A percentile compares a stretch with the other conserved stretches of the same genome.
phyloP scores from a whole-genome alignment of 2,329 filamentous ascomycete genomes.

The Shiraia bambusicola region DNA sequence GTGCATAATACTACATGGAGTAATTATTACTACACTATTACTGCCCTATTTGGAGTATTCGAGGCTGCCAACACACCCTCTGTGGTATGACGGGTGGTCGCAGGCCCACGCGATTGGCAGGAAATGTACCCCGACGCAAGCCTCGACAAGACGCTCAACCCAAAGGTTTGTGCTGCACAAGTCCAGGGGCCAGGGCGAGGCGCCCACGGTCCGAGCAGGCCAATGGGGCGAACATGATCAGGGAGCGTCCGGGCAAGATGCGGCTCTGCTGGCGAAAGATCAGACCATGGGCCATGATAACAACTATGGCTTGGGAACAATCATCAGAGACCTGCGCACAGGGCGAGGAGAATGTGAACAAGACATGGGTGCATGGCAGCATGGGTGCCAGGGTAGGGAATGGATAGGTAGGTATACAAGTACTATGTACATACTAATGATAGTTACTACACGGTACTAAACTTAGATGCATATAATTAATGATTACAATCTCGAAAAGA shows the following conservation, averaged over 20 bases:
- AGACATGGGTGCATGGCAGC: too few species aligned
- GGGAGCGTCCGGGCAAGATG: conserved; percentile 7
- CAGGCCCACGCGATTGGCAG: conserved; percentile 9
- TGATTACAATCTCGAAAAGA: conserved; percentile 1
- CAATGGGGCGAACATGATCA: conserved; percentile 4
- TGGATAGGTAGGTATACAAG: too few species aligned
- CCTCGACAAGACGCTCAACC: conserved; percentile 7
- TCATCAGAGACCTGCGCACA: neutral
- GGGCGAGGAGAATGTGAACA: conserved; percentile 6
- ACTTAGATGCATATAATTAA: too few species aligned
- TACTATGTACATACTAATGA: too few species aligned
- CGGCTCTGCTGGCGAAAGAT: conserved; percentile 21
- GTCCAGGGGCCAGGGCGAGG: conserved; percentile 1
- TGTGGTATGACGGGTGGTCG: conserved; percentile 3
- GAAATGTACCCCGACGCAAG: conserved; percentile 4
- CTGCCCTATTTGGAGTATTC: conserved; percentile 1
- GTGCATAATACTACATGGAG: too few species aligned
- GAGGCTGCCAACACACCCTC: conserved; percentile 12
- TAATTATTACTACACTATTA: too few species aligned
- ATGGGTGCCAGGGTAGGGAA: neutral
- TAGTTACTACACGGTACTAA: too few species aligned
- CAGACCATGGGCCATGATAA: conserved; percentile 12
- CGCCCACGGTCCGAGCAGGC: conserved; percentile 1
- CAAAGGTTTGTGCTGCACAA: neutral
- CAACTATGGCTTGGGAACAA: too few species aligned